phyloP scores from a whole-genome alignment of 306 rosid genomes.

The Lathyrus aphaca region DNA sequence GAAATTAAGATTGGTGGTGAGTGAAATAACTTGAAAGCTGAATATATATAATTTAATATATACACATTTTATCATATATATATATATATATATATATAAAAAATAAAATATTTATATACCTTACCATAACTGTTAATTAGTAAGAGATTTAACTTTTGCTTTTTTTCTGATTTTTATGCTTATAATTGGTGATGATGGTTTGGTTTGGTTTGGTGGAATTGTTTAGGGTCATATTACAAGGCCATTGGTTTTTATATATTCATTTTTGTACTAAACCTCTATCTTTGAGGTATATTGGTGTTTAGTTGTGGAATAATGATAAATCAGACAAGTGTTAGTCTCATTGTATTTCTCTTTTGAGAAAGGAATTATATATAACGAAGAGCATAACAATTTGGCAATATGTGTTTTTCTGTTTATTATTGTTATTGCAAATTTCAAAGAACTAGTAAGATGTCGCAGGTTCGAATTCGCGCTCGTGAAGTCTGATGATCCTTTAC shows the following conservation, averaged over 20 bases:
- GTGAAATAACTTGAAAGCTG: constrained; percentile 61
- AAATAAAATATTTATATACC: constrained; percentile 37
- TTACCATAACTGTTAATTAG: constrained; percentile 44
- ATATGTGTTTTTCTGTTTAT: background rate
- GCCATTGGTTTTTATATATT: constrained; percentile 42
- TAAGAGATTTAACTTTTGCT: constrained; percentile 39
- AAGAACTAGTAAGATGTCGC: too few species aligned
- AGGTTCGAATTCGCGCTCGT: too few species aligned
- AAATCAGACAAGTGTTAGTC: constrained; percentile 37
- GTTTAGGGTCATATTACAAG: constrained; percentile 50
- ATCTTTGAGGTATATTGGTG: constrained; percentile 51
- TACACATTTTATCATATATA: constrained; percentile 29
- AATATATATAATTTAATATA: constrained; percentile 27
- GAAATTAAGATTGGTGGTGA: constrained; percentile 49
- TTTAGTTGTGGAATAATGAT: constrained; percentile 52
- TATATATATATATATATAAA: too few species aligned
- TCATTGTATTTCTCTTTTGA: constrained; percentile 21
- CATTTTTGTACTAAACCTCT: constrained; percentile 57
- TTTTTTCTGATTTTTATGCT: constrained; percentile 46
- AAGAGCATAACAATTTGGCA: constrained; percentile 7
- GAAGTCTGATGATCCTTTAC: too few species aligned
- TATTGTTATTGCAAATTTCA: background rate
- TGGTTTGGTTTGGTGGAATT: constrained; percentile 56
- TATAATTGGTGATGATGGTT: constrained; percentile 48
- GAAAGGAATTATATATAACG: constrained; percentile 23